Evolutionary conservation across 148 eudicot genomes (phyloP).

Genomic region (Dianthus caryophyllus): DNA sequence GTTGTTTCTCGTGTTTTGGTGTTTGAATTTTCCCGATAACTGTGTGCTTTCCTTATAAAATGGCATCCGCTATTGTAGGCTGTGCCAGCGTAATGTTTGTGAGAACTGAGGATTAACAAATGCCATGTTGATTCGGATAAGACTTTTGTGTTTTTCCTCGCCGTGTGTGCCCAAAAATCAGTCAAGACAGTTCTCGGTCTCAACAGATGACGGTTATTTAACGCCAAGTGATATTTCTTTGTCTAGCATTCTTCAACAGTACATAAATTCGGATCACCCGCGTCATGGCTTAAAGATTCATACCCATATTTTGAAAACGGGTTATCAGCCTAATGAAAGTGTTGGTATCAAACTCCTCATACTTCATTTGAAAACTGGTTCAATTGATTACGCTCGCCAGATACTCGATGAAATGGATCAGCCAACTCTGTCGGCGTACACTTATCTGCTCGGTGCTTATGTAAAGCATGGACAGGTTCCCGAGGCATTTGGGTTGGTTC

Average conservation of each 20-base stretch:
- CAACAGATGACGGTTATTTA: slow-evolving; percentile 20
- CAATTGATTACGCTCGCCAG: slow-evolving; percentile 48
- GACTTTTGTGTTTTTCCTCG: slow-evolving; percentile 28
- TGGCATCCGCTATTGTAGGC: too few relatives aligned
- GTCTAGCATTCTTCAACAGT: slow-evolving; percentile 49
- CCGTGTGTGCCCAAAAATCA: slow-evolving; percentile 13
- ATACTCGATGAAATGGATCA: slow-evolving; percentile 66
- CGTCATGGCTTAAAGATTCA: slow-evolving; percentile 76
- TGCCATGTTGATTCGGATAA: slow-evolving; percentile 20
- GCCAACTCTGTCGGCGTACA: slow-evolving; percentile 67
- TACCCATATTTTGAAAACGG: slow-evolving; percentile 63
- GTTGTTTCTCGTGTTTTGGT: too few relatives aligned
- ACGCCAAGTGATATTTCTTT: slow-evolving; percentile 31
- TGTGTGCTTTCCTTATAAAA: too few relatives aligned
- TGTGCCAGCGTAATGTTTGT: slow-evolving; percentile 10
- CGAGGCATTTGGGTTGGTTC: slow-evolving; percentile 48
- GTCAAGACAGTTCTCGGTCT: slow-evolving; percentile 13
- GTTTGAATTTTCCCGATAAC: too few relatives aligned
- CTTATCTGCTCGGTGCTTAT: slow-evolving; percentile 71
- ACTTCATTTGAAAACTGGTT: slow-evolving; percentile 46
- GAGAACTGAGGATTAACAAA: slow-evolving; percentile 56
- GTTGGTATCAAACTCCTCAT: slow-evolving; percentile 68
- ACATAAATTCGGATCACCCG: slow-evolving; percentile 67
- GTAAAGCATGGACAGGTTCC: slow-evolving; percentile 37
- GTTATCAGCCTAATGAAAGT: slow-evolving; percentile 52